Evolutionary conservation across 768 basidiomycete genomes (phyloP).

Genomic region (Boletus barrowsii): DNA sequence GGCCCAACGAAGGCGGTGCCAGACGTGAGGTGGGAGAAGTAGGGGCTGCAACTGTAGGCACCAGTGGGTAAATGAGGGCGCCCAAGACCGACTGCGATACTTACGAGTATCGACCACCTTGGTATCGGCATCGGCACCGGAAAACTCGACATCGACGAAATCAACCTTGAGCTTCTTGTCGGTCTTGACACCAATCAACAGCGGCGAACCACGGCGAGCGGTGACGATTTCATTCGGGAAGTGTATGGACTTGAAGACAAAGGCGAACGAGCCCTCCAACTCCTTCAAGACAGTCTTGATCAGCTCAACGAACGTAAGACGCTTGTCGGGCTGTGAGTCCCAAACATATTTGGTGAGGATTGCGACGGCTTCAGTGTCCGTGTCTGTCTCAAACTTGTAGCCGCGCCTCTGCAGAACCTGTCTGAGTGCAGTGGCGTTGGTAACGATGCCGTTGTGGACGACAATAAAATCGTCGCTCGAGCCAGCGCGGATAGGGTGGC

Average conservation of each 20-base stretch:
- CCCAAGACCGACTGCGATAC: slow-evolving; percentile 11
- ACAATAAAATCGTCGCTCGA: slow-evolving; percentile 78
- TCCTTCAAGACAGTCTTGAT: slow-evolving; percentile 96
- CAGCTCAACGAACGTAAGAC: slow-evolving; percentile 83
- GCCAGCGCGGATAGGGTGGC: slow-evolving; percentile 92
- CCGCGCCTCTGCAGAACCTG: slow-evolving; percentile 95
- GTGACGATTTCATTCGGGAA: slow-evolving; percentile 96
- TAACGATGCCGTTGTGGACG: slow-evolving; percentile 99
- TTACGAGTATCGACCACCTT: slow-evolving; percentile 42
- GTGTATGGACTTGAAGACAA: slow-evolving; percentile 96
- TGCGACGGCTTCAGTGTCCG: slow-evolving; percentile 96
- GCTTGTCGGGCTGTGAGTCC: slow-evolving; percentile 86
- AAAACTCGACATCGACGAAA: slow-evolving; percentile 97
- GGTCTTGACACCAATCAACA: slow-evolving; percentile 97
- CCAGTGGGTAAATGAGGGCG: slow-evolving; percentile 1
- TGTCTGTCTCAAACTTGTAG: slow-evolving; percentile 91
- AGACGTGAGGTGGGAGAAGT: slow-evolving; percentile 62
- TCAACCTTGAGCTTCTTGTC: slow-evolving; percentile 99
- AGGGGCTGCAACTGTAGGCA: slow-evolving; percentile 39
- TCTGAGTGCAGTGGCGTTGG: slow-evolving; percentile 84
- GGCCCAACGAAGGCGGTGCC: slow-evolving; percentile 54
- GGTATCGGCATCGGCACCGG: slow-evolving; percentile 62
- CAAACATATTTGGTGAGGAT: slow-evolving; percentile 96
- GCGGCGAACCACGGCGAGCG: slow-evolving; percentile 94
- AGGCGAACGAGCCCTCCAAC: slow-evolving; percentile 97